phyloP scores from a whole-genome alignment of 2,329 filamentous ascomycete species.

The Aspergillus neotritici region DNA sequence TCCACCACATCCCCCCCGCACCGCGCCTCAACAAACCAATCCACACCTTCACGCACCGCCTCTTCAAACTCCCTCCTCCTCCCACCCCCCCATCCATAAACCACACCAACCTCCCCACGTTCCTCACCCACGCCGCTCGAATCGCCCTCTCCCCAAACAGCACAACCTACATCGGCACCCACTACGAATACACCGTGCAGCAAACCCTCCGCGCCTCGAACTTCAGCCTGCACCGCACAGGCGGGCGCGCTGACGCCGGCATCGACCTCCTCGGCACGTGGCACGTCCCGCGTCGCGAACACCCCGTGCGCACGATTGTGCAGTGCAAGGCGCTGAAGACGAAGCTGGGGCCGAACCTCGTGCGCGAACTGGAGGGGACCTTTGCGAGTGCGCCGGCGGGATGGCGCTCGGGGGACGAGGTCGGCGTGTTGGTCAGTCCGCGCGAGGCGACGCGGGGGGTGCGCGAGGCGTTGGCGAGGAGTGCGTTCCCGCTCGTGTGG shows the following conservation, averaged over 20 bases:
- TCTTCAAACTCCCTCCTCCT: constrained; percentile 33
- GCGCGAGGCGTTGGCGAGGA: constrained; percentile 62
- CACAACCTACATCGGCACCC: constrained; percentile 41
- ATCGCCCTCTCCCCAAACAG: constrained; percentile 32
- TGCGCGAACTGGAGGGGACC: constrained; percentile 56
- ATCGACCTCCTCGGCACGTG: constrained; percentile 45
- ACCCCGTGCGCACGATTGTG: constrained; percentile 38
- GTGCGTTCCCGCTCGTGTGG: constrained; percentile 66
- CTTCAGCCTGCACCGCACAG: constrained; percentile 40
- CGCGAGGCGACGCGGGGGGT: constrained; percentile 72
- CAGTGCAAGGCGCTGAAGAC: constrained; percentile 43
- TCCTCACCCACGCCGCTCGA: constrained; percentile 37
- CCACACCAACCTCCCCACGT: constrained; percentile 35
- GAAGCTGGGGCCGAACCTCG: constrained; percentile 40
- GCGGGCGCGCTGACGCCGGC: constrained; percentile 42
- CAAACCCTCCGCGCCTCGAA: constrained; percentile 34
- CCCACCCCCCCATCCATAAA: constrained; percentile 30
- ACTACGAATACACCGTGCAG: constrained; percentile 44
- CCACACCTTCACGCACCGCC: constrained; percentile 25
- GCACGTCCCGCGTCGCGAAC: constrained; percentile 33
- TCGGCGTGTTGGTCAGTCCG: constrained; percentile 67
- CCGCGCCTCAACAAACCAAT: too few relatives aligned
- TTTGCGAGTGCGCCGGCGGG: constrained; percentile 67
- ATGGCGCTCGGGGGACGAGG: constrained; percentile 60
- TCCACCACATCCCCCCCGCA: constrained; percentile 13